Evolutionary conservation across 139 green algal genomes (phyloP).

Genomic region (Micractinium sp.): DNA sequence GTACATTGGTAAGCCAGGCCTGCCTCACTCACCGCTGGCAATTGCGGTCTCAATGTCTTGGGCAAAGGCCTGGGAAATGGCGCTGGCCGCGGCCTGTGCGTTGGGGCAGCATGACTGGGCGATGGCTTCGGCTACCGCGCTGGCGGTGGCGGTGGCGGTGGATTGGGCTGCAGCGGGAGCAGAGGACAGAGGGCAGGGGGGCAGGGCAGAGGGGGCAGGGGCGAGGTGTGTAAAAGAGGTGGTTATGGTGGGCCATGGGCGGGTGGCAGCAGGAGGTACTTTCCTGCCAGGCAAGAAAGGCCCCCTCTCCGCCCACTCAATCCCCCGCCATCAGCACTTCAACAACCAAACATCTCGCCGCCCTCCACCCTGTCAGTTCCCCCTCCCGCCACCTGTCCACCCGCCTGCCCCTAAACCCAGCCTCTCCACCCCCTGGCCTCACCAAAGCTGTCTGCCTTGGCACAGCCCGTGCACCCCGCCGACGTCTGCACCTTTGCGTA

Average conservation of each 20-base stretch:
- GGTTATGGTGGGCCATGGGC: too few relatives aligned
- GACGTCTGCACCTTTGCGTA: not conserved
- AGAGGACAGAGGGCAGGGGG: not conserved
- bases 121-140: not conserved
- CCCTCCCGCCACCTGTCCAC: not conserved
- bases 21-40: not conserved
- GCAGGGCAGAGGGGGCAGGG: not conserved
- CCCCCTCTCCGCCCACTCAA: too few relatives aligned
- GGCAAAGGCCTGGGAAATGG: not conserved
- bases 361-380: not conserved
- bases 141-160: not conserved
- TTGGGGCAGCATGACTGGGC: not conserved
- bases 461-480: not conserved
- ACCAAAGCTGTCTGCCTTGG: not conserved
- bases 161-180: not conserved
- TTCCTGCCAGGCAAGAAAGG: too few relatives aligned
- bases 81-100: not conserved
- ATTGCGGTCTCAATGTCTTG: not conserved
- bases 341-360: too few relatives aligned
- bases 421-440: too few relatives aligned
- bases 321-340: too few relatives aligned
- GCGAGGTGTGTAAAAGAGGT: too few relatives aligned
- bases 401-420: too few relatives aligned
- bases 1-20: not conserved
- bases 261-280: too few relatives aligned